These are phyloP conservation scores for Imleria badia DNA, from an alignment of 768 basidiomycete genomes.

Conservation along the genomic window DNA sequence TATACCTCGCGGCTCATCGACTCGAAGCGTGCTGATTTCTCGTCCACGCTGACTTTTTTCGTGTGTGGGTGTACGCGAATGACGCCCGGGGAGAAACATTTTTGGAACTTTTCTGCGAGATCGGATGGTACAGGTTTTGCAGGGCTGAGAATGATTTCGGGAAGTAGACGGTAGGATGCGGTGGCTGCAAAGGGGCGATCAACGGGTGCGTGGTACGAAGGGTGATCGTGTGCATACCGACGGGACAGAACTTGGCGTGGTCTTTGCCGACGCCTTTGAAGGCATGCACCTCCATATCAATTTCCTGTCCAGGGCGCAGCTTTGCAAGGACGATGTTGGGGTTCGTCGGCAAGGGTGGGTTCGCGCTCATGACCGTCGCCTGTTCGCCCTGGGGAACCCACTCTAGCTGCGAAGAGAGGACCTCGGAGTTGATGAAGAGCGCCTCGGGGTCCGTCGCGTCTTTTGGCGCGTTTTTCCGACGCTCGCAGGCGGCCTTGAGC, in stretches of 20 bases:
- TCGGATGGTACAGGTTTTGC: conserved; percentile 72
- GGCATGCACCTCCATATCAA: conserved; percentile 86
- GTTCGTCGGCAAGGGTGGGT: conserved; percentile 66
- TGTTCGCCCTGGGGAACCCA: conserved; percentile 90
- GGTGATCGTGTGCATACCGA: conserved; percentile 53
- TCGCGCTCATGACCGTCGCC: conserved; percentile 49
- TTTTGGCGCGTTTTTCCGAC: conserved; percentile 54
- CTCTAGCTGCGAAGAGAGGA: conserved; percentile 62
- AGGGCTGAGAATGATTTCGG: conserved; percentile 70
- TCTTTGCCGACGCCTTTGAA: conserved; percentile 91
- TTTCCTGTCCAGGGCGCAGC: conserved; percentile 84
- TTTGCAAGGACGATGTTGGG: conserved; percentile 88
- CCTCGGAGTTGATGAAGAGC: conserved; percentile 71
- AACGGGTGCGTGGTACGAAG: neutral
- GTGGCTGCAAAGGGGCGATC: conserved; percentile 57
- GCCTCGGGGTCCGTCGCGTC: conserved; percentile 53
- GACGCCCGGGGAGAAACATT: conserved; percentile 86
- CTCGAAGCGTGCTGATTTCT: conserved; percentile 72
- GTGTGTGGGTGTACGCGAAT: conserved; percentile 61
- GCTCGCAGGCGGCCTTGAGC: conserved; percentile 65
- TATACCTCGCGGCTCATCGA: conserved; percentile 91
- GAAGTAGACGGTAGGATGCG: conserved; percentile 91
- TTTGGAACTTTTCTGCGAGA: conserved; percentile 78
- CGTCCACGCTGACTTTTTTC: conserved; percentile 60
- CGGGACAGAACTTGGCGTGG: conserved; percentile 96